Evolutionary conservation across 805 yeast genomes (phyloP).

Genomic region (Starmera pachycereana): DNA sequence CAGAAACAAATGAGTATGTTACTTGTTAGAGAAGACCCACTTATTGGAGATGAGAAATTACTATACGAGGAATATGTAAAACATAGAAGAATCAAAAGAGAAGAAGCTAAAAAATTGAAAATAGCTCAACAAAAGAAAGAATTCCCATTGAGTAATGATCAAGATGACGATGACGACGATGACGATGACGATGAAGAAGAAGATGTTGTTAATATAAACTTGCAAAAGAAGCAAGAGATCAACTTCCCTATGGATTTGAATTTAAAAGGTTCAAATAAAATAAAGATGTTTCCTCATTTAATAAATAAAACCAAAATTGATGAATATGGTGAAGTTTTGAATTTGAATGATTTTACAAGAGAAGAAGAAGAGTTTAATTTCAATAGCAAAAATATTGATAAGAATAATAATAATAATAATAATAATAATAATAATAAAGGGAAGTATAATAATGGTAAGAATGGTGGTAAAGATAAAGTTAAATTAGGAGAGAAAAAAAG

Average conservation of each 20-base stretch:
- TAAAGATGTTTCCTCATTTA: constrained; percentile 62
- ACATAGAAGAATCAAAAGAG: constrained; percentile 31
- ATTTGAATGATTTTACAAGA: constrained; percentile 49
- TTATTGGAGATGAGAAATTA: constrained; percentile 40
- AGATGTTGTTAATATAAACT: constrained; percentile 16
- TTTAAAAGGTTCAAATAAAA: constrained; percentile 23
- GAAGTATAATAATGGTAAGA: constrained; percentile 18
- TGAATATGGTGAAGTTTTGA: constrained; percentile 80
- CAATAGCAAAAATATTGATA: too few species aligned
- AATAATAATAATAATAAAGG: constrained; percentile 19
- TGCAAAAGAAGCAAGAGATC: constrained; percentile 21
- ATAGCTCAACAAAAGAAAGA: constrained; percentile 17
- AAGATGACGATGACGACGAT: constrained; percentile 16
- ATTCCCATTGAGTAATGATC: constrained; percentile 1
- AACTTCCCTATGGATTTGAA: constrained; percentile 22
- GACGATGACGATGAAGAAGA: constrained; percentile 18
- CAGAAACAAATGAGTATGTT: constrained; percentile 33
- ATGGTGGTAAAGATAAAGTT: constrained; percentile 16
- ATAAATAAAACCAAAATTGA: constrained; percentile 54
- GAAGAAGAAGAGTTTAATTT: constrained; percentile 28
- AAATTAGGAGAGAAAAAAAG: constrained; percentile 24
- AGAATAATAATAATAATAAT: not conserved
- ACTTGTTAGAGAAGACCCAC: constrained; percentile 34
- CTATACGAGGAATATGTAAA: constrained; percentile 37
- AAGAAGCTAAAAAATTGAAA: constrained; percentile 20